Evolutionary conservation across 108 stramenopile species (phyloP).

Genomic region (Nitzschia sp.): DNA sequence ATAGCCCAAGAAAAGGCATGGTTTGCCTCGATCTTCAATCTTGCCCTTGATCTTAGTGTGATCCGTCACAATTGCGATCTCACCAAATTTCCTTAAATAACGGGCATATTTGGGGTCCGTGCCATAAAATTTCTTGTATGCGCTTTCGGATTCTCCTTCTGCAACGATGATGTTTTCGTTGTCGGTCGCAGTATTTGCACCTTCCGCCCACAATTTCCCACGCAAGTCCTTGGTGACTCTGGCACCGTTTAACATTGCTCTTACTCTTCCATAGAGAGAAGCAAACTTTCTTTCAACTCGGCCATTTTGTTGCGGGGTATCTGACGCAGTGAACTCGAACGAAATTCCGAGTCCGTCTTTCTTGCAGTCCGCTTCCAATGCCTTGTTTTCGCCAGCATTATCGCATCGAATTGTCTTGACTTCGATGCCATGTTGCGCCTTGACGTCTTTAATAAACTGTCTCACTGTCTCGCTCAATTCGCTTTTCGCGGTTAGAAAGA

Average conservation of each 20-base stretch:
- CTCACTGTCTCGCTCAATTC: background rate
- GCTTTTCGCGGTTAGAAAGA: background rate
- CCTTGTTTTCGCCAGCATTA: constrained; percentile 37
- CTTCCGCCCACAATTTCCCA: background rate
- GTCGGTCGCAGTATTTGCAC: background rate
- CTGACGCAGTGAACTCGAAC: constrained; percentile 24
- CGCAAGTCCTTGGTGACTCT: background rate
- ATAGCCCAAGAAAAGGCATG: constrained; percentile 3
- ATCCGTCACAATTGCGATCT: constrained; percentile 1
- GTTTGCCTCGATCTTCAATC: constrained; percentile 1
- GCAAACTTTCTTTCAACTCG: constrained; percentile 31
- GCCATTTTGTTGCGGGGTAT: constrained; percentile 38
- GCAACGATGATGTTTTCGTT: background rate
- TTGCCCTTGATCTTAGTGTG: background rate
- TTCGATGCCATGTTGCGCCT: background rate
- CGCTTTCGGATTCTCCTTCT: too few relatives aligned
- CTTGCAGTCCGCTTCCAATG: background rate
- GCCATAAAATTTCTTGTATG: constrained; percentile 2
- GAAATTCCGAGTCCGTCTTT: background rate
- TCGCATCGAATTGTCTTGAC: constrained; percentile 1
- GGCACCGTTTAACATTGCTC: background rate
- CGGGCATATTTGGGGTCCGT: background rate
- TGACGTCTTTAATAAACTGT: background rate
- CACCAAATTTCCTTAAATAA: constrained; percentile 5
- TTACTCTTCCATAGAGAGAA: background rate